Conservation (phyloP, 176 grass and related monocot species). For the sorghum (Sorghum bicolor) region DNA sequence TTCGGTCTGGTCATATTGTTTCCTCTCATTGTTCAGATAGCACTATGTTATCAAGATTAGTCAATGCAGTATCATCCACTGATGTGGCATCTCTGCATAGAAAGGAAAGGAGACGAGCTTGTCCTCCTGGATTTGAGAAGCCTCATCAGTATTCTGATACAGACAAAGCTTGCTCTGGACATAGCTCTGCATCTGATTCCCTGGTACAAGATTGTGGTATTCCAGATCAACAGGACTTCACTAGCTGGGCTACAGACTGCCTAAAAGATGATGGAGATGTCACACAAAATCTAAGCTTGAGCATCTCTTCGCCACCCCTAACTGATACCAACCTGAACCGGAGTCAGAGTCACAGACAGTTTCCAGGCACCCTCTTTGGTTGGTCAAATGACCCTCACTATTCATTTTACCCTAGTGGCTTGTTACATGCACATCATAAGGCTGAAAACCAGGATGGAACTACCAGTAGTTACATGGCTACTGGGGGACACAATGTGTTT, state of each 20-base stretch:
- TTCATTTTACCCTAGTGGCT: constrained; percentile 29
- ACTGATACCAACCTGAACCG: background rate
- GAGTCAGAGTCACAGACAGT: background rate
- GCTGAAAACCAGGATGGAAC: constrained; percentile 31
- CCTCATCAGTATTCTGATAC: constrained; percentile 20
- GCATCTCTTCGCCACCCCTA: constrained; percentile 18
- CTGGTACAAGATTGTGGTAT: constrained; percentile 12
- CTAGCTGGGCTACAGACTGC: constrained; percentile 40
- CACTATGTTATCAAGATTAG: constrained; percentile 21
- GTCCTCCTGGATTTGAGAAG: constrained; percentile 42
- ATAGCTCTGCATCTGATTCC: constrained; percentile 19
- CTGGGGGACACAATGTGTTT: constrained; percentile 26
- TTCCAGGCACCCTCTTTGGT: constrained; percentile 20
- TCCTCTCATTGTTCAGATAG: constrained; percentile 16
- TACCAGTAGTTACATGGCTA: constrained; percentile 27
- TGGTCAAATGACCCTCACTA: constrained; percentile 13
- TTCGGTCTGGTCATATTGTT: background rate
- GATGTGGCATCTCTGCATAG: constrained; percentile 5
- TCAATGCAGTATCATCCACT: constrained; percentile 18
- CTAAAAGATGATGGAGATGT: constrained; percentile 29
- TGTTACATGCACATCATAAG: constrained; percentile 5
- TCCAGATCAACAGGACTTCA: constrained; percentile 24
- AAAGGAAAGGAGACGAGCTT: constrained; percentile 28
- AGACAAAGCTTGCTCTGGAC: constrained; percentile 24
- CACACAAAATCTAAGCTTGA: constrained; percentile 17